Evolutionary conservation across 768 basidiomycete species (phyloP).

Genomic region (Naganishia vaughanmartiniae): DNA sequence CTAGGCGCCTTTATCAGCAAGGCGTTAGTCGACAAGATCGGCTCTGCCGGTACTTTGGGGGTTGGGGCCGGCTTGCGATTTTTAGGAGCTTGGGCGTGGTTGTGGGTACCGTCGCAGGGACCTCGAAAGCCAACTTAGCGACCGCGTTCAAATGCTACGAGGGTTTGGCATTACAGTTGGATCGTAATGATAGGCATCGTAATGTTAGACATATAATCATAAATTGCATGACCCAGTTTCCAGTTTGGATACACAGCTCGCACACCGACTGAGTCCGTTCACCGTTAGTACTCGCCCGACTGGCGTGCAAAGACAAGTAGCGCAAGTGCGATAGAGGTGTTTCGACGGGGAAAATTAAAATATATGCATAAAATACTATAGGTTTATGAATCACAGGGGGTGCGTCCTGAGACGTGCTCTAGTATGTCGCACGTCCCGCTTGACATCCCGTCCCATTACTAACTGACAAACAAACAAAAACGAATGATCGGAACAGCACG

Average conservation of each 20-base stretch:
- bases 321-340: not conserved
- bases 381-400: slow-evolving; percentile 15
- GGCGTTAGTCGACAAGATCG: slow-evolving; percentile 39
- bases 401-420: not conserved
- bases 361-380: slow-evolving; percentile 19
- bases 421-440: not conserved
- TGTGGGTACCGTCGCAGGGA: slow-evolving; percentile 1
- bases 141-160: not conserved
- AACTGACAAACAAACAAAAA: slow-evolving; percentile 7
- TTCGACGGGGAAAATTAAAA: not conserved
- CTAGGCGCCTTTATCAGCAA: slow-evolving; percentile 64
- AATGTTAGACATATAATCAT: too few relatives aligned
- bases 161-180: too few relatives aligned
- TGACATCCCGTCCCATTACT: slow-evolving; percentile 10
- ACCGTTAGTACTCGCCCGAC: too few relatives aligned
- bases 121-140: not conserved
- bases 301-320: too few relatives aligned
- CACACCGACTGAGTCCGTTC: too few relatives aligned
- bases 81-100: slow-evolving; percentile 17
- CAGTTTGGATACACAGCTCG: too few relatives aligned
- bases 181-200: too few relatives aligned
- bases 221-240: too few relatives aligned
- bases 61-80: slow-evolving; percentile 44
- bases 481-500: not conserved
- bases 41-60: slow-evolving; percentile 42